Base-by-base conservation (phyloP, 257 asterid species). In the Nicotiana tomentosiformis region DNA sequence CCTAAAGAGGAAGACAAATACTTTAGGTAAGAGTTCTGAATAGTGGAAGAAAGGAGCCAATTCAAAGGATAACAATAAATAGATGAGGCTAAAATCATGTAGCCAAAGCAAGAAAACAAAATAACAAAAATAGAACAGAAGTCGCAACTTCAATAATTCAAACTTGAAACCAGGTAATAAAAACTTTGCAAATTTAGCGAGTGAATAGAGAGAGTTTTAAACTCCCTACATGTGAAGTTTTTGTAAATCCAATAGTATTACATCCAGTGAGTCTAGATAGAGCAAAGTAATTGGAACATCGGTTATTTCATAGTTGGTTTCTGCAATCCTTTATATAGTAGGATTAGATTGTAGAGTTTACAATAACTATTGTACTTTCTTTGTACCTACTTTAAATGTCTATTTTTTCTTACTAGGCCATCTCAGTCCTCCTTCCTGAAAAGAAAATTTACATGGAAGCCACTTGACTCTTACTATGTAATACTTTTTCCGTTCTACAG, bases 1-100 rank as follows among this genome's bases (percentile, higher is more conserved):
- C 95, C 98, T 95, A 66, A 33, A 74, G 84, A 77, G 68, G 84
- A 78, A 80, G 82, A 3, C 32, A 66, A 15, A 74, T 3, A 60
- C 26, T 76, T 55, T 64, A 58, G 43, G 23, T 30, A 61, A 43
- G 16, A 15, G 64, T 49, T 76, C 64, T 26, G 64, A 51, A 49
- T 7, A 51, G 9, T 51, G 64, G 9, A 76, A 20, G 8, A 51
- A 51, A 23, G 14, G 62, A 74, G n/a, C 37, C 35, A 62, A 4
- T 74, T 72, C 33, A n/a, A 43, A 43, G 29, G 61, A 72, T 70
- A 39, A 9, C 30, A 57, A 32, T 7, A 62, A 23, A 26, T 9
- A 23, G 12, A 32, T 23, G 37, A 46, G n/a, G 62, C 58, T 14
- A 23, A 70, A 49, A 49, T 74, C 62, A 49, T 46, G 80, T 49